Percentiles rank a stretch among this genome's conserved stretches.
phyloP scores from a whole-genome alignment of 805 yeast species.

The Huiozyma naganishii region DNA sequence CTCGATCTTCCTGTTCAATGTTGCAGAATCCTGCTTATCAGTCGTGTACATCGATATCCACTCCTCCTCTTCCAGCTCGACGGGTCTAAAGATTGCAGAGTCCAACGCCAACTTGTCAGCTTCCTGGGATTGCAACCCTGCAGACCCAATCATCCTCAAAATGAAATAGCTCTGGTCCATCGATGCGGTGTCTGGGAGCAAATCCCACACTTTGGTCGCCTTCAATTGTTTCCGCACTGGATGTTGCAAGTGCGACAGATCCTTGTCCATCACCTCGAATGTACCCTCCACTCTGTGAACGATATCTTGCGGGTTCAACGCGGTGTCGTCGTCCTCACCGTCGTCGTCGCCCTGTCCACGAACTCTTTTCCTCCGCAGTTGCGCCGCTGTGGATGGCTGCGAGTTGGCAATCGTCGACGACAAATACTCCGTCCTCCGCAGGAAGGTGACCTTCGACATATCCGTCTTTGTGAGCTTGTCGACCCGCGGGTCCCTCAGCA shows the following conservation, averaged over 20 bases:
- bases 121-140: conserved; percentile 31
- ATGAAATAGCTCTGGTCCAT: conserved; percentile 67
- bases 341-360: conserved; percentile 17
- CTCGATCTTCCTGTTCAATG: conserved; percentile 33
- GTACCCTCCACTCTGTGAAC: conserved; percentile 53
- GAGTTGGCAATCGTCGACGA: conserved; percentile 43
- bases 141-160: conserved; percentile 49
- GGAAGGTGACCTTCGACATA: conserved; percentile 49
- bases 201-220: conserved; percentile 69
- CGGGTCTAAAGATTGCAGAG: conserved; percentile 64
- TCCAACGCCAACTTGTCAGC: conserved; percentile 30
- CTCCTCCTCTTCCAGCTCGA: conserved; percentile 56
- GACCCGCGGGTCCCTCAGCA: conserved; percentile 69
- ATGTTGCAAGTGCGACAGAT: conserved; percentile 45
- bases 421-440: conserved; percentile 90
- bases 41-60: conserved; percentile 67
- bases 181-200: conserved; percentile 85
- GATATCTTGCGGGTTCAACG: conserved; percentile 19
- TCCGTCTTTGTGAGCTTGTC: conserved; percentile 29
- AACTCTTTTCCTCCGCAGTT: conserved; percentile 16
- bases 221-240: conserved; percentile 65
- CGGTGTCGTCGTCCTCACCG: conserved; percentile 17
- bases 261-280: conserved; percentile 45
- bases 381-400: conserved; percentile 10
- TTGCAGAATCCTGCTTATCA: conserved; percentile 31